Percentiles rank a stretch among this genome's conserved stretches.
These are phyloP conservation scores for Backusella tarrabulga DNA, from an alignment of 192 early-diverging fungal genomes.

Conservation along the genomic window DNA sequence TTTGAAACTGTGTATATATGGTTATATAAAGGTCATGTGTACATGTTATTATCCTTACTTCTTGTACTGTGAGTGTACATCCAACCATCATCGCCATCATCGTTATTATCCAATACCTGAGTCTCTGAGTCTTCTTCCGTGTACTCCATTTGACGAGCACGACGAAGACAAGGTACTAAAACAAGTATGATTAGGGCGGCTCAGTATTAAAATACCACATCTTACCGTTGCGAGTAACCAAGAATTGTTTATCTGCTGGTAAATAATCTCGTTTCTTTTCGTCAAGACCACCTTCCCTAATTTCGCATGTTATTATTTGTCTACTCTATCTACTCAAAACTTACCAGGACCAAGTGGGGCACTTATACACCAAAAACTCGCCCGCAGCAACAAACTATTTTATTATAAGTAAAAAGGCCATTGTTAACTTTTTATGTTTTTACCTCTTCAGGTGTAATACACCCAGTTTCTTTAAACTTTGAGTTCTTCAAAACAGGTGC, in stretches of 20 bases:
- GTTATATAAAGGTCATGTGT: not conserved
- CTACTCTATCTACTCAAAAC: not conserved
- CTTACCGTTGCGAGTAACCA: constrained; percentile 87
- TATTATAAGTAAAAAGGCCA: constrained; percentile 16
- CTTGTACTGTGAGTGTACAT: constrained; percentile 78
- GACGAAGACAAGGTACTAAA: constrained; percentile 83
- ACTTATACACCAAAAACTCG: constrained; percentile 97
- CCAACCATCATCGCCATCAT: constrained; percentile 75
- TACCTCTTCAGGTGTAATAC: constrained; percentile 94
- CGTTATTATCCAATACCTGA: constrained; percentile 57
- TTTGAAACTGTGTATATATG: constrained; percentile 23
- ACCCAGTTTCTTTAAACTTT: constrained; percentile 94
- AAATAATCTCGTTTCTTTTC: constrained; percentile 85
- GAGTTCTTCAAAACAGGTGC: constrained; percentile 92
- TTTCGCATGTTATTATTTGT: not conserved
- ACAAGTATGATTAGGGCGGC: not conserved
- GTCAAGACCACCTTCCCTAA: constrained; percentile 52
- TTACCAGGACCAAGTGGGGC: constrained; percentile 96
- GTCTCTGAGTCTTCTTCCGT: constrained; percentile 56
- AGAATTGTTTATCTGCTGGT: constrained; percentile 86
- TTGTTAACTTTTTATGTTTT: constrained; percentile 15
- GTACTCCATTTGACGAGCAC: constrained; percentile 84
- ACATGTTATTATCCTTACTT: constrained; percentile 26
- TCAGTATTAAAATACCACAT: no score
- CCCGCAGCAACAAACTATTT: constrained; percentile 90